Base-by-base conservation (phyloP, 2,329 filamentous ascomycete species). In the Aspergillus sp. region DNA sequence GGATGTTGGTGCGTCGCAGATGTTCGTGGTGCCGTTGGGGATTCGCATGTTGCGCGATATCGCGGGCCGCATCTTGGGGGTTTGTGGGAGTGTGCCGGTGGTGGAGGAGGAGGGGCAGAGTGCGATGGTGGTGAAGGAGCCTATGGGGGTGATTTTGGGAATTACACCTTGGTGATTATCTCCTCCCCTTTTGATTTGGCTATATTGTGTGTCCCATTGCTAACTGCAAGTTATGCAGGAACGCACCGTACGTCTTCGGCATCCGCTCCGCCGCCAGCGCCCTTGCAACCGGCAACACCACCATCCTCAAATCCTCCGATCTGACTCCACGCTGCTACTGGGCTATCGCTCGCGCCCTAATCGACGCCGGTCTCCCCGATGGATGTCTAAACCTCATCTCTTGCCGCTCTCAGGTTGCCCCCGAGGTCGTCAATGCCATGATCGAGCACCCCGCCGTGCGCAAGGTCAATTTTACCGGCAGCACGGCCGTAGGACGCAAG, bases 381-480 rank as follows among this genome's bases (percentile, higher is more conserved):
- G 88, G 87, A 10, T 83, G 80, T 4, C 65, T 93, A n/a, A 91
- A 89, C 62, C 68, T 87, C 36, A 69, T 94, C n/a, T 77, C 80
- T 27, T 74, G 79, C 46, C 73, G 72, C 7, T 73, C 78, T 0
- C 64, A 73, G 44, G 78, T 84, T 54, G 86, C 86, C 0, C 73
- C 82, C 0, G 72, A 75, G n/a, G 72, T 90, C 30, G 88, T 85
- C 0, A 75, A 76, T 30, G 69, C 77, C 0, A 67, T 91, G 40
- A 85, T 93, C 52, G 75, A 79, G 50, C 73, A 85, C 53, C 77
- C 78, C 0, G 70, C 73, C 0, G 70, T 93, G 48, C 83, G 80
- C 61, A 88, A 88, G 59, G 74, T 89, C 48, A 85, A 84, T 41
- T 90, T 89, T 56, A 89, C 86, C 0, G 86, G 86, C 7, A 83